Evolutionary conservation across 345 rosid species (phyloP).

Genomic region (Trapa incisa): DNA sequence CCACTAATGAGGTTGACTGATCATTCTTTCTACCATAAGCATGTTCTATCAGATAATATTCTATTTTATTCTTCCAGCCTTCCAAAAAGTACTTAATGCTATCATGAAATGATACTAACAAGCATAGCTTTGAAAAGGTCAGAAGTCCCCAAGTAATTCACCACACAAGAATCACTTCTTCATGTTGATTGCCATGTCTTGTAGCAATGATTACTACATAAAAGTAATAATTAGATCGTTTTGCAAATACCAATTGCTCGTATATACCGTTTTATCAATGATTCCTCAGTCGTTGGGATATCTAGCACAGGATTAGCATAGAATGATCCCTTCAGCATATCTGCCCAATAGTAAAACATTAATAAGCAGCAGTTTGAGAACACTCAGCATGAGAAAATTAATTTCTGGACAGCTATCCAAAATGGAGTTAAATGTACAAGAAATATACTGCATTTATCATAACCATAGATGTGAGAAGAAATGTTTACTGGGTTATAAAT

Average conservation of each 20-base stretch:
- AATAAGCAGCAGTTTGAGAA: neutral
- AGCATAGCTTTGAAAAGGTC: neutral
- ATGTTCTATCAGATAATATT: neutral
- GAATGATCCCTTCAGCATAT: constrained; percentile 70
- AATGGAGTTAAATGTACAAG: neutral
- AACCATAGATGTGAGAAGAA: neutral
- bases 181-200: neutral
- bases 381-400: neutral
- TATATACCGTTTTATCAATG: constrained; percentile 40
- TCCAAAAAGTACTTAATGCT: neutral
- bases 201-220: neutral
- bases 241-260: neutral
- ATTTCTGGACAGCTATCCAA: neutral
- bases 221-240: neutral
- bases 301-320: constrained; percentile 78
- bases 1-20: neutral
- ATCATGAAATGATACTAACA: neutral
- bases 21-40: neutral
- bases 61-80: neutral
- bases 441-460: neutral
- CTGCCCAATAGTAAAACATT: constrained; percentile 22
- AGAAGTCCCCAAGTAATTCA: neutral
- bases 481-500: neutral
- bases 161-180: neutral
- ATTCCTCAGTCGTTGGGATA: constrained; percentile 49